A percentile compares a stretch with the other conserved stretches of the same genome.
Conservation (phyloP, 192 early-diverging fungal genomes). For the Phycomyces nitens region DNA sequence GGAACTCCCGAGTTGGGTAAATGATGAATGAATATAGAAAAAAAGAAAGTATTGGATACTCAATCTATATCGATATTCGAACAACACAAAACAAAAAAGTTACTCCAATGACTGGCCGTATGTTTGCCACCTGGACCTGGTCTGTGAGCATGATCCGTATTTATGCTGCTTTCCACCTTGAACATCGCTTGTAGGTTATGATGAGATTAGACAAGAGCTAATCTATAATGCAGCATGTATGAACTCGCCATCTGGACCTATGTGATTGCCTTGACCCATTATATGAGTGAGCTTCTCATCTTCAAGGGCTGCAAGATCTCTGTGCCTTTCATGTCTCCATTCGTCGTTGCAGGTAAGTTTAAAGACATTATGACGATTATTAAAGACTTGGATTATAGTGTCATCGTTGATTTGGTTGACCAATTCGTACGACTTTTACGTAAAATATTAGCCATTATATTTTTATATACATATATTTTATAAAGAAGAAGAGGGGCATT, state of each 20-base stretch:
- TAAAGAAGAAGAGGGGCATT: too few relatives aligned
- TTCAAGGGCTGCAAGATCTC: conserved; percentile 61
- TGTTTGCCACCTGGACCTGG: conserved; percentile 90
- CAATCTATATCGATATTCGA: conserved; percentile 3
- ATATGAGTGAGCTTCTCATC: conserved; percentile 60
- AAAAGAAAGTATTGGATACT: too few relatives aligned
- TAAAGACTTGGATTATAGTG: neutral
- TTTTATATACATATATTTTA: neutral
- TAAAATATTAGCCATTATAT: conserved; percentile 3
- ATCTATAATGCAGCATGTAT: conserved; percentile 43
- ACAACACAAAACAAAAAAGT: conserved; percentile 41
- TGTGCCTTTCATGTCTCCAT: conserved; percentile 61
- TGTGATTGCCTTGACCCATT: conserved; percentile 67
- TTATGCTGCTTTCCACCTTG: conserved; percentile 83
- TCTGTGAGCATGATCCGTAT: conserved; percentile 77
- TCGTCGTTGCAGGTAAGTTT: conserved; percentile 58
- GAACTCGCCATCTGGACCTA: conserved; percentile 62
- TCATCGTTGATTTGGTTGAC: conserved; percentile 16
- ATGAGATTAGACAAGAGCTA: neutral
- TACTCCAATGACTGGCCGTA: conserved; percentile 73
- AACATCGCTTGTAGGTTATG: conserved; percentile 55
- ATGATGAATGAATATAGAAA: neutral
- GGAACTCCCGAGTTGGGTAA: conserved; percentile 57
- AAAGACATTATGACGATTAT: neutral
- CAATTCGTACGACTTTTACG: conserved; percentile 8